Evolutionary conservation across 164 flowering plant genomes (phyloP), one percentile per base, ranked within the genome.

Genomic region (Cinnamomum chago): DNA sequence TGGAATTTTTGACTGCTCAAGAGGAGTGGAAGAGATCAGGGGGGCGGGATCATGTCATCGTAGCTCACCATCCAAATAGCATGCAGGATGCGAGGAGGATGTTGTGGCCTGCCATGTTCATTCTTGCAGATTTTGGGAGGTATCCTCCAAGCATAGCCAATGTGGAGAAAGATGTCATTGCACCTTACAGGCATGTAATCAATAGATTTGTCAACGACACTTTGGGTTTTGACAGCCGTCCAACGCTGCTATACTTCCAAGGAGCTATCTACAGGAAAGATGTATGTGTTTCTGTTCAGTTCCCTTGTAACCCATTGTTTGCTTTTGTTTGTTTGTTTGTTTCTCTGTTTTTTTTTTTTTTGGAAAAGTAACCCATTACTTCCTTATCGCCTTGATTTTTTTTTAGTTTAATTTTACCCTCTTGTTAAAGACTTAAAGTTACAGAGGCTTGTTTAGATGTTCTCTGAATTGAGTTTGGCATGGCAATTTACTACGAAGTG

Each of bases 1-100:
- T 91, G 55, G 83, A 58, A 28, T 87, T 72, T 75, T 76, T 95
- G 85, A 85, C 83, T 3, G 73, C 80, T 25, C 92, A 87, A 78
- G 80, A 82, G 75, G 95, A 88, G 74, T 95, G 98, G 98, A 88
- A 84, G 82, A 86, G 83, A 75, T 88, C 95, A 14, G 93, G 94
- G 23, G 99, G 99, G 14, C 74, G 81, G 47, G 95, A 95, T 72
- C 99, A 95, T 82, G 58, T 95, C 13, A 75, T 95, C 24, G 1
- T 95, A 81, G 98, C 98, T 20, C 98, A 95, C 80, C 98, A 95
- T 81, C 98, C 98, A 6, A 95, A 95, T 73, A 95, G 98, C 76
- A 70, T 95, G 81, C 77, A 86, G 68, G 86, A 86, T 79, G 98
- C 98, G 58, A 90, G 99, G 81, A 83, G 76, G 83, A 81, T 86